Percentiles rank a stretch among this genome's conserved stretches.
phyloP scores from a whole-genome alignment of 2,329 filamentous ascomycete genomes.

The Pyrenochaeta sp. region DNA sequence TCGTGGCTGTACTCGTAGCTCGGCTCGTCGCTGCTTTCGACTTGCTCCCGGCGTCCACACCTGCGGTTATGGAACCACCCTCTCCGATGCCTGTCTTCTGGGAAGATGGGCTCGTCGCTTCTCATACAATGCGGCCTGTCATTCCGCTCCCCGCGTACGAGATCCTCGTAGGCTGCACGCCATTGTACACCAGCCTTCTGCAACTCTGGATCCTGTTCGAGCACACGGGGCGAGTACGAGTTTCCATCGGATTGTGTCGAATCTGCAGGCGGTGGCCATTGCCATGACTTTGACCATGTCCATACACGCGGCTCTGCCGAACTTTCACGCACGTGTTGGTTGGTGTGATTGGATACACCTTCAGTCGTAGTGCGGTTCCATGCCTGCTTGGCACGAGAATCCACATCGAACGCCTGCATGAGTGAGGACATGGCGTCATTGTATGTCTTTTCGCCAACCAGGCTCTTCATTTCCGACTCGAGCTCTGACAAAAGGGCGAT shows the following conservation, averaged over 20 bases:
- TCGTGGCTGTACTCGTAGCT: constrained; percentile 43
- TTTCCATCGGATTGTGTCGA: constrained; percentile 7
- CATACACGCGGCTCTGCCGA: constrained; percentile 7
- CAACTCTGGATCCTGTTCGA: constrained; percentile 57
- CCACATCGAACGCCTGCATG: neutral
- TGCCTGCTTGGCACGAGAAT: constrained; percentile 2
- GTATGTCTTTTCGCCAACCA: constrained; percentile 9
- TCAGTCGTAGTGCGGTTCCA: constrained; percentile 5
- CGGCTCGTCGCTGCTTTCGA: constrained; percentile 33
- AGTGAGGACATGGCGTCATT: constrained; percentile 6
- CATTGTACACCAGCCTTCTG: constrained; percentile 53
- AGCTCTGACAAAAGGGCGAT: constrained; percentile 7
- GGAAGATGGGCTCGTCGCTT: neutral
- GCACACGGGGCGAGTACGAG: constrained; percentile 61
- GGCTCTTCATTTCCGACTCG: constrained; percentile 13
- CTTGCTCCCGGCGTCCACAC: neutral
- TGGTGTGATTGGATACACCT: neutral
- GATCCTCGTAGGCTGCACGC: constrained; percentile 67
- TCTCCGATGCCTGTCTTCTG: constrained; percentile 12
- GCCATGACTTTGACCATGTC: constrained; percentile 24
- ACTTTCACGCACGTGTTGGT: neutral
- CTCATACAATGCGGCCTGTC: constrained; percentile 7
- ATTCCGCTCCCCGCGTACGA: constrained; percentile 54
- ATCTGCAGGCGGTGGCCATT: constrained; percentile 26
- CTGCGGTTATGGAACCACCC: neutral